Evolutionary conservation across 179 eudicot species (phyloP), one percentile per base, ranked within the genome.

Genomic region (Beta macrorhiza): DNA sequence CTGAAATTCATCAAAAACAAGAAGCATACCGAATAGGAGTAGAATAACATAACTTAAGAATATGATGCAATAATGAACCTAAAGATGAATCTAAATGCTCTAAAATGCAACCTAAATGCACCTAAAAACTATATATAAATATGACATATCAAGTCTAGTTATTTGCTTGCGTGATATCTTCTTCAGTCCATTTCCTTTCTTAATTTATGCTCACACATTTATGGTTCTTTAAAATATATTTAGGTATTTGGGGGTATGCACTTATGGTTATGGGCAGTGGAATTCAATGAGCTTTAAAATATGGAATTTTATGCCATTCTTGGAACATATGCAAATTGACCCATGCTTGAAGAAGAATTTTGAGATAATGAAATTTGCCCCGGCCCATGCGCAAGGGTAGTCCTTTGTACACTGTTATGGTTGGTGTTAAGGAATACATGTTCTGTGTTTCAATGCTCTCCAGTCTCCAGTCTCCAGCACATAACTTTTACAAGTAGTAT

Each of bases 301-400:
- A 29, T 11, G 11, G 25, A 20, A 19, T 13, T 12, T 29, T 29
- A 32, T 68, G 44, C 72, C 20, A 68, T 68, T 68, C 72, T 68
- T 68, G 13, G 22, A 37, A 44, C 72, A 68, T 67, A 42, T 44
- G 22, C 32, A 68, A 68, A 68, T 68, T 68, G 22, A 68, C 72
- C 22, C 49, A 14, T 67, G 72, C 49, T 13, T 67, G 20, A 14
- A 65, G 4, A 65, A 42, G 49, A 67, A 68, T 68, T 16, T 44
- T 47, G 12, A 68, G 72, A 68, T 68, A 9, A 22, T 68, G 72
- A 68, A 37, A 5, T 16, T 42, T 20, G 5, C 25, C 52, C 72
- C 42, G 42, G 37, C 37, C 37, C 37, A 32, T 32, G 42, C 42
- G 72, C 52, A 68, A 17, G 52, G 52, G 72, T 16, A 68, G 20